Base-by-base conservation (phyloP, 768 basidiomycete species). In the Leccinum disarticulatum region DNA sequence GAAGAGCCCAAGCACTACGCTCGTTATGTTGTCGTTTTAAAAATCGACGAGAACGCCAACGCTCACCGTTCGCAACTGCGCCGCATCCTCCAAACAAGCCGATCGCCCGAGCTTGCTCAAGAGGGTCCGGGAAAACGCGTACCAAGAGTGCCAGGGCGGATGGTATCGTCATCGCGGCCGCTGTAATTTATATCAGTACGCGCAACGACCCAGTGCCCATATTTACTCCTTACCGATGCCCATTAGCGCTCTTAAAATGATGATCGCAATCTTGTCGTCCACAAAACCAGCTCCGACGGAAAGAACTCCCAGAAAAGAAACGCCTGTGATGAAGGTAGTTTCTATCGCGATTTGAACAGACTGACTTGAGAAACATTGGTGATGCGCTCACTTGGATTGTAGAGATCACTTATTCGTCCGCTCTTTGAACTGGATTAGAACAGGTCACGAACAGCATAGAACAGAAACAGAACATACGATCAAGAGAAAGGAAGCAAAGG, bases 171-270 rank as follows among this genome's bases (percentile, higher is more conserved):
- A 83, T 69, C 1, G 81, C 75, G 22, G 80, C 82, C 13, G 75
- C 80, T 75, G 72, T n/a, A 1, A 19, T 0, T 9, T 17, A 11
- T 36, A n/a, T 70, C 4, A 65, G 48, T 19, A 50, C 19, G 56
- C 8, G 41, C 17, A 41, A 41, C 41, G 9, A n/a, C 22, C 11
- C 33, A 3, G 0, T 51, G 5, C n/a, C 14, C 31, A 0, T 15
- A 5, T 36, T 2, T 10, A n/a, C 0, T 5, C 27, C 27, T 41
- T 38, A 19, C 81, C 76, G 36, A 79, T 74, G 22, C 85, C 84
- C 62, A 74, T 79, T 6, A 86, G 52, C 3, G 81, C 84, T 63
- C 85, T 76, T 1, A 87, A 66, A 43, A 83, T 73, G 38, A 85
- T 74, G 50, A 87, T 72, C 0, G 73, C 75, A 54, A 83, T 77